Conservation (phyloP, 805 yeast genomes). For the Jamesozyma hellenica region DNA sequence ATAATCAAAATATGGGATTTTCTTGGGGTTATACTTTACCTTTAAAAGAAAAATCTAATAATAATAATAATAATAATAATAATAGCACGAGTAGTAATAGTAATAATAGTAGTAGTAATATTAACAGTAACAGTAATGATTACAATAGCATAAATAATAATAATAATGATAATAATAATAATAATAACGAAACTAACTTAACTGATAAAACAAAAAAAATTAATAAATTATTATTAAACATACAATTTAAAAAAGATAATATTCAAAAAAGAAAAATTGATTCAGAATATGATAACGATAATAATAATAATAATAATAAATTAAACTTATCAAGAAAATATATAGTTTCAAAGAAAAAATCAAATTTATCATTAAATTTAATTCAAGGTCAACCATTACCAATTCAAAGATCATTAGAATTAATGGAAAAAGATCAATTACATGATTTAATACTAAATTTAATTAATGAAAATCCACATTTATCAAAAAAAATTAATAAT, state of each 20-base stretch:
- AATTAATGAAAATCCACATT: slow-evolving; percentile 16
- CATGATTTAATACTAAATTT: slow-evolving; percentile 13
- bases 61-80: neutral
- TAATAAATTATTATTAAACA: no score
- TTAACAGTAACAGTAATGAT: no score
- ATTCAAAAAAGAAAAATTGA: neutral
- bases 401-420: slow-evolving; percentile 25
- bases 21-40: slow-evolving; percentile 7
- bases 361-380: slow-evolving; percentile 5
- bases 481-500: slow-evolving; percentile 13
- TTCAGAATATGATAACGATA: neutral
- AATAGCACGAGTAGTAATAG: neutral
- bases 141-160: neutral
- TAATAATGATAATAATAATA: neutral
- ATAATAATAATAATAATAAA: neutral
- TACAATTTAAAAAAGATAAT: no score
- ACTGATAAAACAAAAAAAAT: neutral
- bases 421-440: slow-evolving; percentile 25
- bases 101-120: neutral
- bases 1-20: slow-evolving; percentile 5
- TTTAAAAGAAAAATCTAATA: neutral
- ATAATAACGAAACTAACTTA: neutral
- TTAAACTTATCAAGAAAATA: neutral
- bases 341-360: slow-evolving; percentile 12
- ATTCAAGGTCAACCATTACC: slow-evolving; percentile 27